Percentiles rank a stretch among this genome's conserved stretches.
These are phyloP conservation scores for Candida peoriensis DNA, from an alignment of 805 yeast species.

Conservation along the genomic window DNA sequence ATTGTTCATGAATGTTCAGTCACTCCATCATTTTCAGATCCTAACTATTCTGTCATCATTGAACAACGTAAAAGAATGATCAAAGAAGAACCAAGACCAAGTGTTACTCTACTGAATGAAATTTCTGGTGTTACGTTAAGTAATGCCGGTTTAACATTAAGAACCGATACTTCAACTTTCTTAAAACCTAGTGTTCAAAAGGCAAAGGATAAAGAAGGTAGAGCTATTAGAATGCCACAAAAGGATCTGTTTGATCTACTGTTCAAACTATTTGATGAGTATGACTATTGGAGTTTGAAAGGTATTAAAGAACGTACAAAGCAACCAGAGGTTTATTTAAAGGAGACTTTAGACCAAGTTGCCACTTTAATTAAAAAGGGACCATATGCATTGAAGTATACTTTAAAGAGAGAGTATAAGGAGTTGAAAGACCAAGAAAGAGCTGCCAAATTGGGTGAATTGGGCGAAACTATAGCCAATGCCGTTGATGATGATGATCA, in stretches of 20 bases:
- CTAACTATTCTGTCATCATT: slow-evolving; percentile 61
- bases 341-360: slow-evolving; percentile 85
- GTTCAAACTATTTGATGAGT: slow-evolving; percentile 87
- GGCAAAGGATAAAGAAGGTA: slow-evolving; percentile 56
- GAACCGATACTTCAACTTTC: slow-evolving; percentile 67
- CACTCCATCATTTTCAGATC: slow-evolving; percentile 70
- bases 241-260: slow-evolving; percentile 84
- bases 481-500: slow-evolving; percentile 30
- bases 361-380: slow-evolving; percentile 91
- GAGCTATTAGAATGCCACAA: slow-evolving; percentile 92
- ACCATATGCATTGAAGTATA: slow-evolving; percentile 90
- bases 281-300: slow-evolving; percentile 94
- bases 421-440: slow-evolving; percentile 72
- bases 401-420: slow-evolving; percentile 85
- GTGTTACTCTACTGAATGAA: slow-evolving; percentile 65
- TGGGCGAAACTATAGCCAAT: slow-evolving; percentile 27
- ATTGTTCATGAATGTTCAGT: slow-evolving; percentile 90
- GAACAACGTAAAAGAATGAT: slow-evolving; percentile 47
- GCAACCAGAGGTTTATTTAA: slow-evolving; percentile 91
- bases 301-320: slow-evolving; percentile 90
- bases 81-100: slow-evolving; percentile 48
- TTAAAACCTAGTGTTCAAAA: slow-evolving; percentile 44
- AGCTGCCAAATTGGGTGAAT: slow-evolving; percentile 57
- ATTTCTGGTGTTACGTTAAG: slow-evolving; percentile 86
- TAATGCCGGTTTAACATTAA: slow-evolving; percentile 79